These are phyloP conservation scores for Psidium friedrichsthalianum DNA, from an alignment of 345 rosid genomes.

Conservation along the genomic window DNA sequence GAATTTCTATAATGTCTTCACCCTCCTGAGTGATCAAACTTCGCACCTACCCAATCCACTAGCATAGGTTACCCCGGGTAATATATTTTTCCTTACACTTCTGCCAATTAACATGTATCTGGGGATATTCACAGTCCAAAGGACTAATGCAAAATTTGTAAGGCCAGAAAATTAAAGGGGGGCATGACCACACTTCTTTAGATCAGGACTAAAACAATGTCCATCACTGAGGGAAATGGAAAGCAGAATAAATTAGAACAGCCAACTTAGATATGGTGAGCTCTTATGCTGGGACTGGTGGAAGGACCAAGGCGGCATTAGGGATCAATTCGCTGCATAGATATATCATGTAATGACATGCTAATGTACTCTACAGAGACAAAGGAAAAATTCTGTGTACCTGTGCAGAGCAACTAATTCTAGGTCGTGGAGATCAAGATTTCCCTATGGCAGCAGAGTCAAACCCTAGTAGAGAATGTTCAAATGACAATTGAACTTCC, in stretches of 20 bases:
- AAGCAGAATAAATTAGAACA: neutral
- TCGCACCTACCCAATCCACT: neutral
- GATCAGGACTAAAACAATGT: neutral
- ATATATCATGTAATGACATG: neutral
- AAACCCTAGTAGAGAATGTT: neutral
- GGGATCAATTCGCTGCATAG: neutral
- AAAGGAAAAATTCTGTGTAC: neutral
- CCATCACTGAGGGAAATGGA: neutral
- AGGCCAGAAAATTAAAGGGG: neutral
- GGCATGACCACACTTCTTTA: neutral
- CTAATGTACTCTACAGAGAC: neutral
- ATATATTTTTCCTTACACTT: neutral
- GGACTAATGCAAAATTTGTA: neutral
- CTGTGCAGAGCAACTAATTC: neutral
- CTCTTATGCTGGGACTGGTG: neutral
- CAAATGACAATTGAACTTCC: neutral
- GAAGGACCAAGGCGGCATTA: neutral
- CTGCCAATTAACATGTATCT: neutral
- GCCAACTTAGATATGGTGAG: neutral
- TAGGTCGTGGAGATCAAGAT: neutral
- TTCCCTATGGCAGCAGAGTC: neutral
- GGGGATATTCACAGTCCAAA: neutral
- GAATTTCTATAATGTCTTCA: neutral
- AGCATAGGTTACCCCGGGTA: neutral
- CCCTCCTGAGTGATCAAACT: neutral